Evolutionary conservation across 2,329 filamentous ascomycete species (phyloP).

Genomic region (Phaeosphaeriaceae sp.): DNA sequence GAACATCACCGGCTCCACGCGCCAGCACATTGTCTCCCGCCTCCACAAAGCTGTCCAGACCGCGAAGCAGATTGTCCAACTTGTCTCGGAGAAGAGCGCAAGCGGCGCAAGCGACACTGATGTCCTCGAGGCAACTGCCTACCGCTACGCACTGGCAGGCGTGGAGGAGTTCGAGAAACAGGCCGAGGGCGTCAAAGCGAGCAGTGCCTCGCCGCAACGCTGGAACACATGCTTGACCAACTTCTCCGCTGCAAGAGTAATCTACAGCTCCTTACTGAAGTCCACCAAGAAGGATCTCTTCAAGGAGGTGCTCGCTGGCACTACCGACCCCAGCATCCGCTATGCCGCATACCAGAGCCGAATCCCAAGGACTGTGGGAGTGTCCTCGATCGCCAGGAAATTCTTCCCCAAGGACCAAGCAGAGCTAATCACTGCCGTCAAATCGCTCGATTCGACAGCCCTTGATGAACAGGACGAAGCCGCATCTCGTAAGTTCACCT

Average conservation of each 20-base stretch:
- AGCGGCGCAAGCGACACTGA: conserved; percentile 75
- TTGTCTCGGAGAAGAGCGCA: conserved; percentile 69
- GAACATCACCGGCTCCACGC: conserved; percentile 78
- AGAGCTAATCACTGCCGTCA: conserved; percentile 71
- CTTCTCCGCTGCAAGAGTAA: conserved; percentile 79
- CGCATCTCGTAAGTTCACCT: conserved; percentile 55
- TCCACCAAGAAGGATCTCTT: conserved; percentile 77
- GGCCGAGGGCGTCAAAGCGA: conserved; percentile 52
- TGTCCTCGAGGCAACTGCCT: conserved; percentile 85
- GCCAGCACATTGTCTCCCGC: conserved; percentile 88
- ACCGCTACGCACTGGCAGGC: conserved; percentile 78
- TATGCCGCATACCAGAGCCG: conserved; percentile 94
- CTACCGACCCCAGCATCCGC: conserved; percentile 90
- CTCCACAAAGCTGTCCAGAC: conserved; percentile 79
- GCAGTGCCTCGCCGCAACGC: conserved; percentile 54
- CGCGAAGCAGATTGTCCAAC: conserved; percentile 71
- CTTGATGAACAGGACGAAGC: conserved; percentile 58
- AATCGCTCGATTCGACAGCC: conserved; percentile 69
- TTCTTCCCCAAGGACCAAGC: conserved; percentile 75
- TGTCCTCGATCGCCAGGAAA: conserved; percentile 78
- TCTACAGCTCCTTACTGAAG: conserved; percentile 79
- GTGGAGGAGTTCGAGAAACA: conserved; percentile 86
- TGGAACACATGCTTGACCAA: conserved; percentile 81
- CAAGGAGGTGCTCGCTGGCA: conserved; percentile 84
- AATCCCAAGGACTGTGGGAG: conserved; percentile 82